Conservation (phyloP, 805 yeast species). For the Cyberlindnera amylophila region DNA sequence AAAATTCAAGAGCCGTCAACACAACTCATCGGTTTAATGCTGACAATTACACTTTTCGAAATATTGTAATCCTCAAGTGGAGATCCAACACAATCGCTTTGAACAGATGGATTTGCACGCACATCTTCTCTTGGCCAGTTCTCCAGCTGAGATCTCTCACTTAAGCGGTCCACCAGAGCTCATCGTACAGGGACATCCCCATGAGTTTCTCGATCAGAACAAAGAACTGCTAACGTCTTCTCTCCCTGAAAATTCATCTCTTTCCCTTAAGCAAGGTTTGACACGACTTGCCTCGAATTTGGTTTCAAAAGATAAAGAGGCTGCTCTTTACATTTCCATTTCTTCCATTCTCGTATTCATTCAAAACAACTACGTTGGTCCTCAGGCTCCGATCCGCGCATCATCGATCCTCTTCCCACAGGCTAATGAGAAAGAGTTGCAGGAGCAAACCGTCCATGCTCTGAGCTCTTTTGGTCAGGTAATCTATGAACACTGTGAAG, state of each 20-base stretch:
- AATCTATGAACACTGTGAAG: conserved; percentile 58
- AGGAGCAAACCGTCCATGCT: conserved; percentile 31
- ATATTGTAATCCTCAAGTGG: no score
- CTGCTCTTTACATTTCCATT: conserved; percentile 35
- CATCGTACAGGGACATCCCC: conserved; percentile 9
- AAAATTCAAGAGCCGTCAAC: no score
- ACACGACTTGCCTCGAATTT: conserved; percentile 2
- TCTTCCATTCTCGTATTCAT: conserved; percentile 63
- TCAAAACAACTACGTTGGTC: conserved; percentile 83
- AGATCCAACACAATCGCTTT: no score
- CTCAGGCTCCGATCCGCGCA: conserved; percentile 44
- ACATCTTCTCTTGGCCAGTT: conserved; percentile 14
- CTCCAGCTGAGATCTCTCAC: conserved; percentile 8
- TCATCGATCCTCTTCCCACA: conserved; percentile 27
- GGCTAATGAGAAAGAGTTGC: conserved; percentile 14
- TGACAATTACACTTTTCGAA: no score
- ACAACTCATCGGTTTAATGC: no score
- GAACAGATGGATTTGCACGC: conserved; percentile 8
- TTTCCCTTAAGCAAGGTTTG: conserved; percentile 9
- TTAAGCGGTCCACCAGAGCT: conserved; percentile 9
- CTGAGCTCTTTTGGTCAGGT: conserved; percentile 63
- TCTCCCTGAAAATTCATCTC: conserved; percentile 4
- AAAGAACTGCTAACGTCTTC: conserved; percentile 1
- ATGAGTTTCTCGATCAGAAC: conserved; percentile 6
- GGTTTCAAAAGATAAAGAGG: conserved; percentile 11